phyloP scores from a whole-genome alignment of 2,329 filamentous ascomycete genomes.

The Sporothrix luriei region DNA sequence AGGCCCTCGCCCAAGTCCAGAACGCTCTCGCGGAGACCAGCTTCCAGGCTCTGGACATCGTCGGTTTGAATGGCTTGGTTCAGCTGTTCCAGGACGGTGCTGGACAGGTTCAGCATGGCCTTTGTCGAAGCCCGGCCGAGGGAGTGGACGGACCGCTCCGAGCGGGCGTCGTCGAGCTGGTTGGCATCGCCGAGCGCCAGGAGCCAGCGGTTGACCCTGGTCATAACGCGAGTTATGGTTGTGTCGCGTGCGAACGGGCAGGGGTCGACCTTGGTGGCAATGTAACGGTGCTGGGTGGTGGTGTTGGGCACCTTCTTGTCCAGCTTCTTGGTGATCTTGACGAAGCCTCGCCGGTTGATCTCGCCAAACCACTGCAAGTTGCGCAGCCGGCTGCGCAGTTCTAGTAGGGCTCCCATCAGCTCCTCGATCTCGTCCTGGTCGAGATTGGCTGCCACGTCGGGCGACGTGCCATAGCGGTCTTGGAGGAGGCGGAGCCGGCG shows the following conservation, averaged over 20 bases:
- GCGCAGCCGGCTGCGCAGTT: conserved; percentile 81
- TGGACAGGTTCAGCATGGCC: conserved; percentile 71
- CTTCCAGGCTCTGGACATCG: conserved; percentile 59
- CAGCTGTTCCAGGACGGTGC: conserved; percentile 67
- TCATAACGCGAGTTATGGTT: conserved; percentile 52
- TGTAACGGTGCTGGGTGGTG: conserved; percentile 79
- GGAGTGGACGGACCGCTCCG: conserved; percentile 73
- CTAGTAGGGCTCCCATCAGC: conserved; percentile 83
- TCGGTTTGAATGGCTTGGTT: conserved; percentile 73
- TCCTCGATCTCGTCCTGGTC: conserved; percentile 91
- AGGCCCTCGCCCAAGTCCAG: conserved; percentile 41
- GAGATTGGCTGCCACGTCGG: conserved; percentile 69
- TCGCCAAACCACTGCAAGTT: conserved; percentile 98
- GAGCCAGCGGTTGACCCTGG: conserved; percentile 86
- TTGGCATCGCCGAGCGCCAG: conserved; percentile 78
- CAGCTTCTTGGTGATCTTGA: conserved; percentile 98
- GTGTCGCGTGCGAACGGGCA: conserved; percentile 80
- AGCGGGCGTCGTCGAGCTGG: conserved; percentile 72
- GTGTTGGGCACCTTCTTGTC: conserved; percentile 87
- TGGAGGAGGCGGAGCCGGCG: conserved; percentile 83
- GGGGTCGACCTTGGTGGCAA: conserved; percentile 87
- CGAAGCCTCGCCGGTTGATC: conserved; percentile 90
- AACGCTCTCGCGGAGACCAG: conserved; percentile 61
- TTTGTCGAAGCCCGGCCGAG: conserved; percentile 76
- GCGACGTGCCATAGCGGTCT: conserved; percentile 78